Base-by-base conservation (phyloP, 2,329 filamentous ascomycete species). In the Claviceps spartinae region DNA sequence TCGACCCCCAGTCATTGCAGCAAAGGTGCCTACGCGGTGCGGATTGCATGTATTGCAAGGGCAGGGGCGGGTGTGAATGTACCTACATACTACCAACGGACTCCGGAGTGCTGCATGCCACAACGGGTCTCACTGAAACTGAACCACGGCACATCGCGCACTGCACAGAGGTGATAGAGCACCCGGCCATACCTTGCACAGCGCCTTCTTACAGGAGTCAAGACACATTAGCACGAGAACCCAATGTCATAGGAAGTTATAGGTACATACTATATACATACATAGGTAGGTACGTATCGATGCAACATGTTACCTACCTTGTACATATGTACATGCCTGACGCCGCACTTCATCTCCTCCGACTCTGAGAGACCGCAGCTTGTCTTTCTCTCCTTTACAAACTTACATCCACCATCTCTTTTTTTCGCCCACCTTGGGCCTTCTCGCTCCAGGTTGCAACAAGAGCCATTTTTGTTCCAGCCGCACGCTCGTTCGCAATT, bases 401-500 rank as follows among this genome's bases (percentile, higher is more conserved):
- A 30, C 38, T 50, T 34, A 34, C 42, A 20, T 36, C 24, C 20
- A 52, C 30, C 41, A 40, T 47, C 44, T 48, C 20, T 18, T 49
- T 37, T 42, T 44, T 16, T 44, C 43, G 9, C 8, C 14, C 30
- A 18, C 7, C 46, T 38, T 18, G 37, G 47, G 36, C 24, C 42
- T 48, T 30, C 40, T 51, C 30, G 34, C 22, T 34, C 36, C 48
- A 47, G 18, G 40, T 45, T 51, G 34, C 38, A 46, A 30, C 24
- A 24, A 42, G 24, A 52, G 53, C 37, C 26, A 47, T 45, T 42
- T 51, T 42, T 46, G 37, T 50, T 51, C 34, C 44, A 38, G 45
- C 20, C 48, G 43, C 49, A 42, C 44, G 44, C 37, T 49, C 48
- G 52, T 47, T 51, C 51, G 44, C 52, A 40, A 14, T 51, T 43